Evolutionary conservation across 495 filamentous ascomycete genomes (phyloP), one percentile per base, ranked within the genome.

Genomic region (Aspergillus avenaceus): DNA sequence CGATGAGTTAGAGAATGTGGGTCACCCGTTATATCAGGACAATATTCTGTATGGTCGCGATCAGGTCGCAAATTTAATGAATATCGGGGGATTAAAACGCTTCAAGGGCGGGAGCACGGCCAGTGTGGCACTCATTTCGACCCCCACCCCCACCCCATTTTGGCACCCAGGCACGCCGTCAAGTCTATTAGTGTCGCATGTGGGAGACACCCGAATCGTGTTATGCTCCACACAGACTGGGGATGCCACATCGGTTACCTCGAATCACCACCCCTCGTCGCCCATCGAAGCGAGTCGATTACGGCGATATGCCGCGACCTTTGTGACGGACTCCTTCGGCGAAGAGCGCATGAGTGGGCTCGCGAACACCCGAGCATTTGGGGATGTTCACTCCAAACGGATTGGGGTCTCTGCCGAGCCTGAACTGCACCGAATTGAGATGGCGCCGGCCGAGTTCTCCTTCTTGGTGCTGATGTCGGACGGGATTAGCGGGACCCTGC

Each of bases 261-360:
- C 81, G 12, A 85, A 93, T 64, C 93, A 98, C 69, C 92, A 91
- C 60, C 92, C 93, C 0, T 88, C 84, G n/a, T 80, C 84, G 1
- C 92, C 95, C 0, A 71, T 81, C 45, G 93, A 98, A 70, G 83
- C 86, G 11, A 83, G 79, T 44, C 82, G 93, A 19, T 79, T 98
- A 26, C 84, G 91, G 5, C 86, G 91, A 44, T 97, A 87, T 59
- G 88, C 90, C 11, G 74, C 86, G 13, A 87, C 85, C 0, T 91
- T 98, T 56, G 83, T 95, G 19, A 95, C 92, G 0, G 93, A 98
- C 64, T 93, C 89, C 13, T 97, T 97, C 61, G 93, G 93, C 59
- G 95, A 98, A 66, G 95, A 97, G 65, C 90, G 93, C 52, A 90
- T 98, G 72, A 83, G 83, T 45, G 91, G 92, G 0, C 81, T 98